Conservation (phyloP, 1,284 basidiomycete genomes). For the Pseudozyma hubeiensis region DNA sequence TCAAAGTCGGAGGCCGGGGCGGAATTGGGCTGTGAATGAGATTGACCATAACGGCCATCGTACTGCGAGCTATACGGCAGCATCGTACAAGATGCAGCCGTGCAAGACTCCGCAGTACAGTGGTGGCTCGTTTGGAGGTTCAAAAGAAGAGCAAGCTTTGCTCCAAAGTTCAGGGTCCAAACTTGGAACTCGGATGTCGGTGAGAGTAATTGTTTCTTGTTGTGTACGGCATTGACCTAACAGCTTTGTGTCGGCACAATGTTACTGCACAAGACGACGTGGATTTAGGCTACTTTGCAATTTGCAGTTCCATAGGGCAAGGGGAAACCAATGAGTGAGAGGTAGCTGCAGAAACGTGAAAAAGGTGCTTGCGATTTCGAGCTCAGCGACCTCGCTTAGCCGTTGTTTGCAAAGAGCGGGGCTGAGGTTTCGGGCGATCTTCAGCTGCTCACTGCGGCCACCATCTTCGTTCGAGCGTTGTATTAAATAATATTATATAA, state of each 20-base stretch:
- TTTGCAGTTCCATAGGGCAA: no score
- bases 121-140: not conserved
- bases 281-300: no score
- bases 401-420: slow-evolving; percentile 1
- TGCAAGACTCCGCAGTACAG: not conserved
- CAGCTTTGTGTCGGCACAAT: no score
- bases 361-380: slow-evolving; percentile 6
- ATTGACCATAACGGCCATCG: slow-evolving; percentile 10
- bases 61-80: slow-evolving; percentile 10
- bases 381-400: slow-evolving; percentile 25
- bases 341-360: slow-evolving; percentile 6
- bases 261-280: no score
- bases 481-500: no score
- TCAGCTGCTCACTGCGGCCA: not conserved
- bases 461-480: no score
- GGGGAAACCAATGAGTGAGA: no score
- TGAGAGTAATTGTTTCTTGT: no score
- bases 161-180: not conserved
- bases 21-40: slow-evolving; percentile 34
- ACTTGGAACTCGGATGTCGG: no score
- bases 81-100: slow-evolving; percentile 10
- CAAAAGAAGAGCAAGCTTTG: not conserved
- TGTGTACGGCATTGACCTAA: no score
- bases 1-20: slow-evolving; percentile 40
- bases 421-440: slow-evolving; percentile 4